Evolutionary conservation across 805 yeast genomes (phyloP), one percentile per base, ranked within the genome.

Genomic region (Lachancea cidri): DNA sequence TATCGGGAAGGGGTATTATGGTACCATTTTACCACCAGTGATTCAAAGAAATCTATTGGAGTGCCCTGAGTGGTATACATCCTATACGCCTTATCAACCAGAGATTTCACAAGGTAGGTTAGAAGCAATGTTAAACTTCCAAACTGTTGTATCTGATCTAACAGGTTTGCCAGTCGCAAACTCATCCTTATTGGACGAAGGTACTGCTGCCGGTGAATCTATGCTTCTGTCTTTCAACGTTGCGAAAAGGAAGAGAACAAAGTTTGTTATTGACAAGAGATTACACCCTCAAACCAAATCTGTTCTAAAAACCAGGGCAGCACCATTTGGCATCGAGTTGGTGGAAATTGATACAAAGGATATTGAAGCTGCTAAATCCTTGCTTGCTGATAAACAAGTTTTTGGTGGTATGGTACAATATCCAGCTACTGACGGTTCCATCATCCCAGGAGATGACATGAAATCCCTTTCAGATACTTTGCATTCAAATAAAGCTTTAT

Each of bases 41-140:
- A 85, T 93, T 52, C 94, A 86, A 69, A 79, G 98, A 61, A 93
- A 93, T 57, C 65, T 93, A 44, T 69, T 93, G 43, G 98, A 93
- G 65, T 79, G 83, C 46, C 98, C 98, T 4, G 96, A 88, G 60
- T 93, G 98, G 98, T 93, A 93, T 71, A 93, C 98, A 16, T 87
- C 97, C 1, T 93, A 93, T 63, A 93, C 98, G 17, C 98, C 98
- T 27, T 93, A 93, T 64, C 98, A 93, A 68, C 96, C 98, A 1
- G 98, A 93, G 64, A 89, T 93, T 44, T 84, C 96, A 1, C 98
- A 93, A 66, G 98, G 98, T 41, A 79, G 98, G 54, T 73, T 93
- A 54, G 96, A 91, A 67, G 79, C 93, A 17, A 70, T 93, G 47
- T 70, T 93, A 47, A 93, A 93, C 65, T 93, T 76, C 68, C 98